Evolutionary conservation across 2,329 filamentous ascomycete genomes (phyloP).

Genomic region (Calonectria multiphialidica): DNA sequence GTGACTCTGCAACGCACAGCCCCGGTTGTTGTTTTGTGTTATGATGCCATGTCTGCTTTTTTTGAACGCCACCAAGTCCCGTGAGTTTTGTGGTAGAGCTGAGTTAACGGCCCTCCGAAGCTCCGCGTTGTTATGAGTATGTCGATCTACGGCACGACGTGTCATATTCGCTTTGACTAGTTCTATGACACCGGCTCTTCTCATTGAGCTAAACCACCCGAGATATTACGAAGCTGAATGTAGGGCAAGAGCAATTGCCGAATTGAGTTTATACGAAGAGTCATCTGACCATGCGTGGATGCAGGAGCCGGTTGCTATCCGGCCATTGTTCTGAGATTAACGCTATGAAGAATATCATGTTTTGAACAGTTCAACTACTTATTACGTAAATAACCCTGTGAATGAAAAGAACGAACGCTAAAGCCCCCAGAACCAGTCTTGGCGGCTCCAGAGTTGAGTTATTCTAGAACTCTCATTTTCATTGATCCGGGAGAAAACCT

Average conservation of each 20-base stretch:
- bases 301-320: neutral
- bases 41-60: neutral
- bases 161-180: neutral
- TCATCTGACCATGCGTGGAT: neutral
- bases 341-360: neutral
- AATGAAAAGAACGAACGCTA: too few relatives aligned
- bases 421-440: too few relatives aligned
- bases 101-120: neutral
- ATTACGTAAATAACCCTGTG: neutral
- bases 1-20: neutral
- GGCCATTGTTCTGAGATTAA: neutral
- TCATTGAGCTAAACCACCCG: neutral
- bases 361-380: neutral
- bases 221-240: neutral
- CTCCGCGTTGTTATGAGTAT: neutral
- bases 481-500: neutral
- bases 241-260: neutral
- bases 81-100: neutral
- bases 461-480: neutral
- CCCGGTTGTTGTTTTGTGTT: neutral
- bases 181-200: neutral
- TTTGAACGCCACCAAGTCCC: neutral
- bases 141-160: neutral
- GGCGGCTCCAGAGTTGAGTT: too few relatives aligned
- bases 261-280: too few relatives aligned